Base-by-base conservation (phyloP, 225 moss, liverwort and hornwort genomes). In the Takakia lepidozioides region DNA sequence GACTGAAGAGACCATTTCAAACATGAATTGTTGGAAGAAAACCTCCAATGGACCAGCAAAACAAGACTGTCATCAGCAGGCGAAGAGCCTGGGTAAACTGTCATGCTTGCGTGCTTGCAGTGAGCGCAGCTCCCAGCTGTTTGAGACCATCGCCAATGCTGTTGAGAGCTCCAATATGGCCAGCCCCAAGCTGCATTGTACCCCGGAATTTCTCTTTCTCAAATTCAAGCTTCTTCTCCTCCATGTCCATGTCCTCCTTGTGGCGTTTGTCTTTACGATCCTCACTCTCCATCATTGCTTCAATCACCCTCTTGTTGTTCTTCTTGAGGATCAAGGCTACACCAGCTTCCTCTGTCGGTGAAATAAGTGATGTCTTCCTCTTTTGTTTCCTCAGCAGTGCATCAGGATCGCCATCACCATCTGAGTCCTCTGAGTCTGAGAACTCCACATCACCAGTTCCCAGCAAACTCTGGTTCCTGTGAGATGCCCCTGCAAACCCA, bases 181-280 rank as follows among this genome's bases (percentile, higher is more conserved):
- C 78, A 9, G 54, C 64, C 18, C 85, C 85, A 19, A 86, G 64
- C 47, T 75, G 72, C 78, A 72, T 74, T 38, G 68, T 75, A 27
- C 82, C 69, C 57, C 46, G 66, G 7, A 77, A 72, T 48, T 72
- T 77, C 50, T 77, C 77, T 43, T 58, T 55, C 54, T 77, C 77
- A 50, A 77, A 65, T 21, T 77, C 72, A 27, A 62, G 68, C 65
- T 77, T 77, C 51, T 72, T 68, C 42, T 58, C 61, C 38, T 77
- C 74, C 69, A 78, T 75, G 37, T 78, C 70, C 67, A 85, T 65
- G 26, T 82, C 86, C 60, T 68, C 72, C 20, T 57, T 79, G 51
- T 86, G 86, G 19, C 86, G 82, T 55, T 82, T 86, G 48, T 86
- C 86, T 55, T 82, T 86, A 16, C 86, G 78, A 44, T 86, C 64